Evolutionary conservation across 257 asterid species (phyloP).

Genomic region (Solanum piurae): DNA sequence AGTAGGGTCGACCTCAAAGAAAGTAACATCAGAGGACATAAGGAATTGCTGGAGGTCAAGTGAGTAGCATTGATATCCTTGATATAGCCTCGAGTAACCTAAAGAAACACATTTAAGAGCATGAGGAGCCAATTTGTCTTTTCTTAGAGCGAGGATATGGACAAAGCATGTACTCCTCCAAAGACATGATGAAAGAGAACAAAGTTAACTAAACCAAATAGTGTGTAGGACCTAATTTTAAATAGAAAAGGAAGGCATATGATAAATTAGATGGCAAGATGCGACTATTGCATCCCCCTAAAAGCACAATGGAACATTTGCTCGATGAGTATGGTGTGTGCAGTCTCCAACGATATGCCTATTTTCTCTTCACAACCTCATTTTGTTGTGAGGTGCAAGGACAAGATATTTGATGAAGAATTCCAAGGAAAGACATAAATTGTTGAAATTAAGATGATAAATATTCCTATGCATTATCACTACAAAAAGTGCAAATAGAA

Average conservation of each 20-base stretch:
- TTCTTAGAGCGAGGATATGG: neutral
- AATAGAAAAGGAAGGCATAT: neutral
- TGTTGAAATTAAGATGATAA: too few species aligned
- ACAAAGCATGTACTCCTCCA: neutral
- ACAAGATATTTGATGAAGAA: too few species aligned
- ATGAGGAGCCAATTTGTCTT: neutral
- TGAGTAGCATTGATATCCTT: neutral
- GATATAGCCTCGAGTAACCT: neutral
- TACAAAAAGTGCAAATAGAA: too few species aligned
- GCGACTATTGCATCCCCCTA: neutral
- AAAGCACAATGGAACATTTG: neutral
- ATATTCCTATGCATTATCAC: too few species aligned
- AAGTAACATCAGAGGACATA: neutral
- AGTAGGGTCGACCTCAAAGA: neutral
- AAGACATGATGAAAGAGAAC: neutral
- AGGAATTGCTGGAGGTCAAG: neutral
- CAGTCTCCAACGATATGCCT: too few species aligned
- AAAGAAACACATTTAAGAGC: neutral
- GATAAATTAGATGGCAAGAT: neutral
- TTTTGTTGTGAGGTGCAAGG: too few species aligned
- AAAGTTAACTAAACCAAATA: neutral
- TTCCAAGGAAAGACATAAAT: too few species aligned
- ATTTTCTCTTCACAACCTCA: too few species aligned
- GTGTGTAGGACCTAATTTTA: neutral
- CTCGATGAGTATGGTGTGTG: neutral